Percentiles rank a stretch among this genome's conserved stretches.
Conservation (phyloP, 129 eudicot species). For the Lonicera japonica region DNA sequence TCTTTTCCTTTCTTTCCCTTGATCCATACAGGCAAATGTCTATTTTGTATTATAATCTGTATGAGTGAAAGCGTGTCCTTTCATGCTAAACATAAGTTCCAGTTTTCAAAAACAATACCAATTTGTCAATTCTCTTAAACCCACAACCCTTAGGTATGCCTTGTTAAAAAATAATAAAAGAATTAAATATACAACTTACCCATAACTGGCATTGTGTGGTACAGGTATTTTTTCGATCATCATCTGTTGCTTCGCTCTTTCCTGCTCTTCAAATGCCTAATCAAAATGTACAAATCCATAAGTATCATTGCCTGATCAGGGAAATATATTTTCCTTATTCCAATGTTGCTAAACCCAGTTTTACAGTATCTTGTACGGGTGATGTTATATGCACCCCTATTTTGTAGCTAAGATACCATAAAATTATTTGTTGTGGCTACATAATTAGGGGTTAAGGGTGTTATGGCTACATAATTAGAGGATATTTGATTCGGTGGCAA, state of each 20-base stretch:
- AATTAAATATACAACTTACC: conserved; percentile 34
- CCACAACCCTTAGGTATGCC: background rate
- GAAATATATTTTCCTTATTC: background rate
- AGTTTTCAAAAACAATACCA: background rate
- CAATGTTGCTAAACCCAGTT: background rate
- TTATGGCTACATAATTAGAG: too few species aligned
- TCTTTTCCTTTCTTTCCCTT: background rate
- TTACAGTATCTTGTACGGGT: too few species aligned
- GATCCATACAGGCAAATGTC: background rate
- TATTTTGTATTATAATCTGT: background rate
- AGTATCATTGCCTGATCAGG: too few species aligned
- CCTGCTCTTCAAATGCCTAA: conserved; percentile 75
- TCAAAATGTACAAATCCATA: conserved; percentile 15
- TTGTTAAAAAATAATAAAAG: background rate
- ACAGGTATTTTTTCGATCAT: conserved; percentile 48
- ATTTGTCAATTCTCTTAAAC: too few species aligned
- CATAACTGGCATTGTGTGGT: conserved; percentile 63
- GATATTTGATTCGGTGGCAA: too few species aligned
- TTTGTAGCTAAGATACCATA: too few species aligned
- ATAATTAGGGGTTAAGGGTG: too few species aligned
- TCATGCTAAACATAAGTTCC: background rate
- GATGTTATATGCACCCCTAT: too few species aligned
- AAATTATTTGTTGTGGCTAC: too few species aligned
- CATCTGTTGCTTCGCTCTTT: conserved; percentile 62
- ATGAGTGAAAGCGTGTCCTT: background rate